These are phyloP conservation scores for Diaporthe amygdali DNA, from an alignment of 2,329 filamentous ascomycete genomes.

Conservation along the genomic window DNA sequence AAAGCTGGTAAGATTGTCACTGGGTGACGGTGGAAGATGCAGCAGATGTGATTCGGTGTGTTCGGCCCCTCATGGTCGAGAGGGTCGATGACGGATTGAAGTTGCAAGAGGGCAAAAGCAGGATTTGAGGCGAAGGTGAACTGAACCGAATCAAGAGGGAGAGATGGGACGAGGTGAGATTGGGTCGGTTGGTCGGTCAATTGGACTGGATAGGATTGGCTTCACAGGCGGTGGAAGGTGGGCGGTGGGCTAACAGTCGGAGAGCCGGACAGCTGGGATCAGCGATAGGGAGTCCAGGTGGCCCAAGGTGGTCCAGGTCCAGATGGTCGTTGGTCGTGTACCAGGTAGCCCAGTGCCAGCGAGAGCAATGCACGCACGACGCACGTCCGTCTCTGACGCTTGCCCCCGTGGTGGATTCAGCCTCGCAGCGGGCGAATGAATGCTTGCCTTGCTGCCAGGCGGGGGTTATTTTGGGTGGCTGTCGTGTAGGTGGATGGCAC, in stretches of 20 bases:
- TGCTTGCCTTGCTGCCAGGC: not conserved
- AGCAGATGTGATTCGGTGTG: not conserved
- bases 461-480: not conserved
- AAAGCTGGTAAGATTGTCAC: not conserved
- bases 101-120: not conserved
- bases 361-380: not conserved
- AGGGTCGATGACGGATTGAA: slow-evolving; percentile 12
- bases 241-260: not conserved
- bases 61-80: slow-evolving; percentile 19
- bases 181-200: slow-evolving; percentile 6
- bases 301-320: not conserved
- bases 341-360: not conserved
- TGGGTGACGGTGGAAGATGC: not conserved
- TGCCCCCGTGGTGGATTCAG: not conserved
- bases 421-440: slow-evolving; percentile 4
- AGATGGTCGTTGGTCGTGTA: not conserved
- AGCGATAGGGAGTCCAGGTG: too few species aligned
- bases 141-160: not conserved
- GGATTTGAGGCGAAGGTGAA: slow-evolving; percentile 9
- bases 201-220: not conserved
- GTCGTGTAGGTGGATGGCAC: not conserved
- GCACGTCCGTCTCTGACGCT: not conserved
- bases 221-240: not conserved
- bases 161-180: slow-evolving; percentile 18
- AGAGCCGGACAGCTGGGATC: slow-evolving; percentile 11